Base-by-base conservation (phyloP, 2,329 filamentous ascomycete species). In the Pseudogymnoascus sp. region DNA sequence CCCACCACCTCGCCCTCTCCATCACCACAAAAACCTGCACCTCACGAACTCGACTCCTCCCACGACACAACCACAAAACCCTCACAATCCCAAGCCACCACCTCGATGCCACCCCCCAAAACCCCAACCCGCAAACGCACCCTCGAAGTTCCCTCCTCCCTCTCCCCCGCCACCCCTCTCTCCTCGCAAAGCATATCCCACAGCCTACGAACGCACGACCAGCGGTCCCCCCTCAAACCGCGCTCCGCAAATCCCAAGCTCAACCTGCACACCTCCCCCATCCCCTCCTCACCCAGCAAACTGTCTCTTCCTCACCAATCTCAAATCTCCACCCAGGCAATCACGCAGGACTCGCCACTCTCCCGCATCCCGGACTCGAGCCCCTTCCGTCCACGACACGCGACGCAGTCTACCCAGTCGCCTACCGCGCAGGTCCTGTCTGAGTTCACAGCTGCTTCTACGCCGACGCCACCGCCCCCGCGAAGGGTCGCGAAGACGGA, bases 91-190 rank as follows among this genome's bases (percentile, higher is more conserved):
- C 47, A 56, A 2, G n/a, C 47, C 5, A 56, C 47, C 8, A 56
- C 47, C 47, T 33, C 47, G 47, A 56, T 56, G 47, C 47, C 47
- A 5, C 47, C 47, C n/a, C 47, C 47, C 26, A 56, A 56, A 56
- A 56, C 47, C 1, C 47, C 47, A 56, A 56, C 47, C 47, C 26
- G 47, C 4, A 56, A 56, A 56, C 47, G 26, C 47, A 56, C 26
- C 26, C 47, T 56, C 47, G 47, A 56, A 33, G 47, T 56, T 0
- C 47, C 47, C 47, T 56, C 47, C 26, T 56, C 47, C 47, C 47
- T 56, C 47, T 56, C 47, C 26, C 47, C 47, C 47, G 47, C 47
- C 47, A 56, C 47, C 26, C 47, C 47, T 1, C 26, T 56, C 26
- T 56, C 47, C n/a, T 8, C 26, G 2, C 47, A 56, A 13, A 33